Evolutionary conservation across 495 filamentous ascomycete species (phyloP), one percentile per base, ranked within the genome.

Genomic region (Xylona heveae): DNA sequence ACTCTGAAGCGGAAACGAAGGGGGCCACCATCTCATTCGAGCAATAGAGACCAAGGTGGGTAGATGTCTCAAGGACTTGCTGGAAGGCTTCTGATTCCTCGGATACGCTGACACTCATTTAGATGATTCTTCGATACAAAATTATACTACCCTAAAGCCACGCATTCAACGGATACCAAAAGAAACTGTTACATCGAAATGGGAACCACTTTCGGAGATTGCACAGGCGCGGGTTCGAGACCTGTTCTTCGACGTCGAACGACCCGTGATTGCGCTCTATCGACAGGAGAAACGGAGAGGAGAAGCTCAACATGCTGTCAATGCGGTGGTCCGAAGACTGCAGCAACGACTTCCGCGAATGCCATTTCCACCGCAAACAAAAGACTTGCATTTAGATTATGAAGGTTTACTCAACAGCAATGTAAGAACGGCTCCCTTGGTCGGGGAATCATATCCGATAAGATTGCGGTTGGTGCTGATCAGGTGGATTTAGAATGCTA

Each of bases 341-440:
- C 55, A 48, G 29, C 59, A 53, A 37, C 51, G 57, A 24, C 43
- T 73, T 9, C 62, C 65, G 18, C 54, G 58, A 25, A 63, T 70
- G 54, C 66, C 66, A 19, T 71, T 77, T 37, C 71, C 71, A 2
- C 64, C 59, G 5, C 49, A 57, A 26, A 58, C 64, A 4, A 64
- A 59, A 35, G 67, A 66, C 20, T 49, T 57, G 0, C 52, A 62
- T 38, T 74, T 77, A 39, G 63, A 74, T 40, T 63, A 65, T 34
- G 68, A 74, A 33, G 58, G 58, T 39, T 58, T 68, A 14, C 40
- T 68, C 6, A 62, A 68, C 47, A 59, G 64, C 38, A 68, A 68
- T 42, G 64, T 64, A 46, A 23, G 55, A 36, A 5, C 5, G 5
- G 9, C 25, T 13, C 19, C 15, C 28, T 5, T 33, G 21, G 9